Percentiles rank a stretch among this genome's conserved stretches.
Conservation (phyloP, 768 basidiomycete genomes). For the Tylopilus cervinicoccineus region DNA sequence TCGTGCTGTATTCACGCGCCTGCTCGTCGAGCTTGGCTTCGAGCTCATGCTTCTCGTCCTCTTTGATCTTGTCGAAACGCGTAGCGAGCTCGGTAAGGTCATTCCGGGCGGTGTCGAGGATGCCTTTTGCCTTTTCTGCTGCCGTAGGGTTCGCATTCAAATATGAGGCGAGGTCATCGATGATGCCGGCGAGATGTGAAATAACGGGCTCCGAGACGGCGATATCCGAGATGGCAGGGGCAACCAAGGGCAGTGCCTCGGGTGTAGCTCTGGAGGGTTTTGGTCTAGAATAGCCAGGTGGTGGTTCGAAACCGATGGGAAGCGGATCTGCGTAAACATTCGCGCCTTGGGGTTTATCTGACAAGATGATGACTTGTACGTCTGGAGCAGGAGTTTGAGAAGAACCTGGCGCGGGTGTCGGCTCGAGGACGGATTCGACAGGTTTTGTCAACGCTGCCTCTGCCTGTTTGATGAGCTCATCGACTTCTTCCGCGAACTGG, state of each 20-base stretch:
- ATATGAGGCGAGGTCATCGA: slow-evolving; percentile 86
- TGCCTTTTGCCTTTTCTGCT: slow-evolving; percentile 61
- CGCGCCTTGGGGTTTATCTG: slow-evolving; percentile 23
- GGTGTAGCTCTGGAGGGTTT: slow-evolving; percentile 38
- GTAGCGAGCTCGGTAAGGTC: slow-evolving; percentile 77
- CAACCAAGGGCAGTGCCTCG: slow-evolving; percentile 66
- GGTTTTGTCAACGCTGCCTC: slow-evolving; percentile 64
- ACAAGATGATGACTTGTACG: slow-evolving; percentile 24
- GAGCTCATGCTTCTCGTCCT: slow-evolving; percentile 70
- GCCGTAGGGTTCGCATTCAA: slow-evolving; percentile 70
- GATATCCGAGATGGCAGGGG: slow-evolving; percentile 73
- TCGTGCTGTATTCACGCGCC: slow-evolving; percentile 75
- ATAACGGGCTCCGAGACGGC: slow-evolving; percentile 86
- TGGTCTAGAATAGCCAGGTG: slow-evolving; percentile 79
- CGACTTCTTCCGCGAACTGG: slow-evolving; percentile 59
- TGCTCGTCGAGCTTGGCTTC: slow-evolving; percentile 74
- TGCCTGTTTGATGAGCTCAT: slow-evolving; percentile 65
- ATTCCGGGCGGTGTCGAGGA: slow-evolving; percentile 74
- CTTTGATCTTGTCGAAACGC: slow-evolving; percentile 74
- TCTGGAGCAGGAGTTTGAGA: slow-evolving; percentile 22
- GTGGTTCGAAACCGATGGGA: slow-evolving; percentile 93
- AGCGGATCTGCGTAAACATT: slow-evolving; percentile 61
- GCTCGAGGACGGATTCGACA: slow-evolving; percentile 23
- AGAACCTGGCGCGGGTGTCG: slow-evolving; percentile 16
- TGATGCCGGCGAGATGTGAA: slow-evolving; percentile 85